These are phyloP conservation scores for Termitomyces sp. DNA, from an alignment of 768 basidiomycete genomes.

Conservation along the genomic window DNA sequence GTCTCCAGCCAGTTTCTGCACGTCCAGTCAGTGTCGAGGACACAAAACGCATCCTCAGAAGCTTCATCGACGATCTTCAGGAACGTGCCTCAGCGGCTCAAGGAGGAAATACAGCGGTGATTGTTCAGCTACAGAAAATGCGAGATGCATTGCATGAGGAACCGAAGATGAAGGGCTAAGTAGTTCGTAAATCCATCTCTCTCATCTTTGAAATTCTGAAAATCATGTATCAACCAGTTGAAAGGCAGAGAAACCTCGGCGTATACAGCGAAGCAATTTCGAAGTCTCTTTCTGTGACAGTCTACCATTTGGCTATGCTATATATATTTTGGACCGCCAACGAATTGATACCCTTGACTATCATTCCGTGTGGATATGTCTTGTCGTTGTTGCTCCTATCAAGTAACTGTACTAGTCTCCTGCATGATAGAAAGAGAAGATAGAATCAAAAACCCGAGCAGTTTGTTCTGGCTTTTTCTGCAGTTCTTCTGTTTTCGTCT, in stretches of 20 bases:
- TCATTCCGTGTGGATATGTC: background rate
- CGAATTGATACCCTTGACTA: background rate
- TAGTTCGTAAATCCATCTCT: background rate
- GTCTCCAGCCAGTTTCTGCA: conserved; percentile 32
- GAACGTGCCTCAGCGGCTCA: conserved; percentile 39
- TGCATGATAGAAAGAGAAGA: background rate
- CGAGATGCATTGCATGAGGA: conserved; percentile 47
- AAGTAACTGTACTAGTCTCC: background rate
- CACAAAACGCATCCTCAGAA: conserved; percentile 33
- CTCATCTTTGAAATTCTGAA: background rate
- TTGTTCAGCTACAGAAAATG: conserved; percentile 55
- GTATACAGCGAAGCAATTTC: background rate
- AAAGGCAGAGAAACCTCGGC: background rate
- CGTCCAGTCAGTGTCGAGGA: conserved; percentile 32
- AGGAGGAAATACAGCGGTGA: conserved; percentile 49
- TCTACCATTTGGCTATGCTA: background rate
- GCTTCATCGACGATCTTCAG: conserved; percentile 45
- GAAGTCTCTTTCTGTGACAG: background rate
- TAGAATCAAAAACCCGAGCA: too few relatives aligned
- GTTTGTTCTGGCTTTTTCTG: background rate
- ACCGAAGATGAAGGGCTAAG: conserved; percentile 23
- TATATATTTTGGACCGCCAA: background rate
- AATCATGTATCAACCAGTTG: background rate
- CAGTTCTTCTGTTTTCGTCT: too few relatives aligned
- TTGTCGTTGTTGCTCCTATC: background rate